Conservation (phyloP, 1,284 basidiomycete genomes). For the Cerrena zonata region DNA sequence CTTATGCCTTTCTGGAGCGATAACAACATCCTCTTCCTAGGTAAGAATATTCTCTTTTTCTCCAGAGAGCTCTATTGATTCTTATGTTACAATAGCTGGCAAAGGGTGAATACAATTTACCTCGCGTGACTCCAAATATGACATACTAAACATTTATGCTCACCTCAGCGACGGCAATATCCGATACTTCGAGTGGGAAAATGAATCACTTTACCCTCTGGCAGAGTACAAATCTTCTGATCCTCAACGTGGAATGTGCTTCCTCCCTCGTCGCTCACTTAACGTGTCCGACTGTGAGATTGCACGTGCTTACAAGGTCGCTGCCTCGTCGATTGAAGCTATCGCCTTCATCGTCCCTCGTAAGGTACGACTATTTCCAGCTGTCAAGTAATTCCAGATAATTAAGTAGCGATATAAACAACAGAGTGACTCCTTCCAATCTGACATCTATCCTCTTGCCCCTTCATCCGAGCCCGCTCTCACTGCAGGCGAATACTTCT, state of each 20-base stretch:
- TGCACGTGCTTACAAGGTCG: conserved; percentile 89
- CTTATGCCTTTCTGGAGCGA: conserved; percentile 97
- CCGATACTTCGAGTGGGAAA: conserved; percentile 92
- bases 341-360: conserved; percentile 92
- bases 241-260: conserved; percentile 93
- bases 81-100: conserved; percentile 47
- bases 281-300: conserved; percentile 92
- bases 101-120: conserved; percentile 50
- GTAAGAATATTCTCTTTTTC: conserved; percentile 31
- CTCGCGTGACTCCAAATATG: conserved; percentile 7
- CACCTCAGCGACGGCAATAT: conserved; percentile 79
- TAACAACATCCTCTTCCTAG: conserved; percentile 90
- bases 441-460: conserved; percentile 92
- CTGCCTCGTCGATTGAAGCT: conserved; percentile 73
- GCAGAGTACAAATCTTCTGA: conserved; percentile 87
- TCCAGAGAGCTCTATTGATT: background rate
- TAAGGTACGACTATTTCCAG: conserved; percentile 58
- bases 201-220: conserved; percentile 75
- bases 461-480: conserved; percentile 77
- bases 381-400: no score
- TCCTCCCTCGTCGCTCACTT: conserved; percentile 86
- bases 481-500: conserved; percentile 80
- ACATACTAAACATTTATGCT: conserved; percentile 16
- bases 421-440: conserved; percentile 82
- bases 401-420: no score